Conservation (phyloP, 2,329 filamentous ascomycete species). For the Macrophomina tecta region DNA sequence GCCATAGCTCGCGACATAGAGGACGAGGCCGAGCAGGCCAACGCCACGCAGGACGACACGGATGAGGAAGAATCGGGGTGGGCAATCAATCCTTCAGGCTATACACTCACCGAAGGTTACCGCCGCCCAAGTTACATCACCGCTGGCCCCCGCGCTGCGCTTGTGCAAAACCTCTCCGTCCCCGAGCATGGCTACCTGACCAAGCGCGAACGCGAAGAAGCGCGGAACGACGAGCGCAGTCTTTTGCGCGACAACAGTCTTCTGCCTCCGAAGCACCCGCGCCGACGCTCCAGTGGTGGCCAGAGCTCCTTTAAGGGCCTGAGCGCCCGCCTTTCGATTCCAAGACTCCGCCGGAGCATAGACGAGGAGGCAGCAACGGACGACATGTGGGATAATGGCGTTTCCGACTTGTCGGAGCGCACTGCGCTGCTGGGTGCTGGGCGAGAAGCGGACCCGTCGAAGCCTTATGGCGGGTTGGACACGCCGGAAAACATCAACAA, state of each 20-base stretch:
- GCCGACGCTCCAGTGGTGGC: slow-evolving; percentile 40
- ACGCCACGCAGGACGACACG: neutral
- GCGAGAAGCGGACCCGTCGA: slow-evolving; percentile 39
- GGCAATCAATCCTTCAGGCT: slow-evolving; percentile 48
- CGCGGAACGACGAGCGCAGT: slow-evolving; percentile 63
- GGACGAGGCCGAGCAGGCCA: slow-evolving; percentile 34
- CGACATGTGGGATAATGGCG: slow-evolving; percentile 24
- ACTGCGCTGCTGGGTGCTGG: slow-evolving; percentile 54
- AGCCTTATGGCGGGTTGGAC: slow-evolving; percentile 55
- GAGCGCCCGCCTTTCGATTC: slow-evolving; percentile 38
- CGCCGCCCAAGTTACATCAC: slow-evolving; percentile 78
- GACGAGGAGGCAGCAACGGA: slow-evolving; percentile 39
- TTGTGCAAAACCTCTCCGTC: slow-evolving; percentile 67
- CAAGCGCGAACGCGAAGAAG: slow-evolving; percentile 60
- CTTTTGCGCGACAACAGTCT: slow-evolving; percentile 66
- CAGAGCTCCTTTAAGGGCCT: slow-evolving; percentile 34
- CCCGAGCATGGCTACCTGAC: slow-evolving; percentile 55
- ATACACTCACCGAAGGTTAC: slow-evolving; percentile 68
- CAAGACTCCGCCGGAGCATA: slow-evolving; percentile 38
- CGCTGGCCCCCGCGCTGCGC: slow-evolving; percentile 71
- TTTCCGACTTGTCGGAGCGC: slow-evolving; percentile 46
- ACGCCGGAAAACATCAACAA: slow-evolving; percentile 56
- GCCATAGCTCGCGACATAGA: slow-evolving; percentile 46
- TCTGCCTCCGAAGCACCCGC: slow-evolving; percentile 59
- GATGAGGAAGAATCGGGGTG: slow-evolving; percentile 60